Evolutionary conservation across 208 protist species (phyloP).

Genomic region (Acanthamoeba polyphaga): DNA sequence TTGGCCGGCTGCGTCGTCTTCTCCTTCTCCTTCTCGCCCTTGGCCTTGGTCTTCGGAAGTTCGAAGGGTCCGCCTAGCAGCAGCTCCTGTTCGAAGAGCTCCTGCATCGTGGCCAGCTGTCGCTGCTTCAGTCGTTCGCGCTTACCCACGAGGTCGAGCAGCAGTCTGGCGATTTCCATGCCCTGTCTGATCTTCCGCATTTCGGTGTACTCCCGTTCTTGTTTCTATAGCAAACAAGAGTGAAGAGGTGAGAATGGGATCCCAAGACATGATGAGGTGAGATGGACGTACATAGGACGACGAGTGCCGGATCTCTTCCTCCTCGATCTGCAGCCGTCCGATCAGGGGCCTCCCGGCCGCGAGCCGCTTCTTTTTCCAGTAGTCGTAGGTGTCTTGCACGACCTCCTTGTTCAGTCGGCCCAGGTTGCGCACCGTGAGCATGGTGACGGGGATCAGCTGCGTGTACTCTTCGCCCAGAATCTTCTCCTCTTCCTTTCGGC

Average conservation of each 20-base stretch:
- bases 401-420: slow-evolving; percentile 16
- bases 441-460: neutral
- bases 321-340: neutral
- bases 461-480: slow-evolving; percentile 47
- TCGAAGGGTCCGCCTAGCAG: neutral
- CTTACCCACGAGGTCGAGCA: slow-evolving; percentile 64
- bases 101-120: neutral
- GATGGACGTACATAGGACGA: neutral
- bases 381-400: slow-evolving; percentile 36
- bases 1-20: neutral
- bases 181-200: slow-evolving; percentile 62
- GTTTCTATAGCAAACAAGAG: slow-evolving; percentile 6
- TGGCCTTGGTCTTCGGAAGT: neutral
- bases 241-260: neutral
- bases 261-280: neutral
- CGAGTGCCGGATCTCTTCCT: slow-evolving; percentile 43
- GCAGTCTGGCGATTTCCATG: slow-evolving; percentile 54
- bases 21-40: neutral
- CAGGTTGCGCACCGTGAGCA: slow-evolving; percentile 35
- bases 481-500: slow-evolving; percentile 30
- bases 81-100: slow-evolving; percentile 49
- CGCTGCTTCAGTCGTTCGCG: slow-evolving; percentile 52
- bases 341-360: slow-evolving; percentile 12
- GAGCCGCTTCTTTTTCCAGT: slow-evolving; percentile 68
- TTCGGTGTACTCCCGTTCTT: slow-evolving; percentile 59